Evolutionary conservation across 805 yeast species (phyloP).

Genomic region (Candida tallmaniae): DNA sequence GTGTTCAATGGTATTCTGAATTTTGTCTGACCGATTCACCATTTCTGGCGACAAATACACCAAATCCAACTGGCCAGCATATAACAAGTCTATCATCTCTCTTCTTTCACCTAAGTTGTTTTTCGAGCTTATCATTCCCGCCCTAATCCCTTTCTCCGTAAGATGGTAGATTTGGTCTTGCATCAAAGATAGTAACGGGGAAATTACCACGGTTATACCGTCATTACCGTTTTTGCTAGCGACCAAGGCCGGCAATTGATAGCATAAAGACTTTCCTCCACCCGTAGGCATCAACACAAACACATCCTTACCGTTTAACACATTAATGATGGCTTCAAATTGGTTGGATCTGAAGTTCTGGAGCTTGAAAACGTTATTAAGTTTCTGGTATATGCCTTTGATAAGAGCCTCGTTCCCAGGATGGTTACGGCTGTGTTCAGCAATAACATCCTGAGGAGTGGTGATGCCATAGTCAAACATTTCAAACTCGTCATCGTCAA

Average conservation of each 20-base stretch:
- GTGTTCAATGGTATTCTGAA: slow-evolving; percentile 56
- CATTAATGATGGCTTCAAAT: slow-evolving; percentile 78
- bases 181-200: slow-evolving; percentile 94
- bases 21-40: slow-evolving; percentile 70
- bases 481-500: slow-evolving; percentile 18
- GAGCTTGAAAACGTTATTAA: slow-evolving; percentile 60
- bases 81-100: slow-evolving; percentile 56
- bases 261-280: slow-evolving; percentile 95
- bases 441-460: slow-evolving; percentile 9
- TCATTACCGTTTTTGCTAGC: slow-evolving; percentile 47
- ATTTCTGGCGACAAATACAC: slow-evolving; percentile 93
- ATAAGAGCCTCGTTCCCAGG: slow-evolving; percentile 55
- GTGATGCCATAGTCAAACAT: slow-evolving; percentile 17
- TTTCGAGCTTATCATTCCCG: slow-evolving; percentile 85
- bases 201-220: slow-evolving; percentile 90
- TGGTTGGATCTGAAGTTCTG: slow-evolving; percentile 75
- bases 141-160: slow-evolving; percentile 59
- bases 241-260: slow-evolving; percentile 89
- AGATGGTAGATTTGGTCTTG: slow-evolving; percentile 93
- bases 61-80: slow-evolving; percentile 64
- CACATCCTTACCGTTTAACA: slow-evolving; percentile 73
- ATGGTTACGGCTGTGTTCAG: slow-evolving; percentile 16
- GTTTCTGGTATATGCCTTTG: slow-evolving; percentile 54
- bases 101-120: slow-evolving; percentile 60
- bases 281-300: slow-evolving; percentile 98